A percentile compares a stretch with the other conserved stretches of the same genome.
Evolutionary conservation across 2,329 filamentous ascomycete species (phyloP).

Genomic region (Microsporum canis): DNA sequence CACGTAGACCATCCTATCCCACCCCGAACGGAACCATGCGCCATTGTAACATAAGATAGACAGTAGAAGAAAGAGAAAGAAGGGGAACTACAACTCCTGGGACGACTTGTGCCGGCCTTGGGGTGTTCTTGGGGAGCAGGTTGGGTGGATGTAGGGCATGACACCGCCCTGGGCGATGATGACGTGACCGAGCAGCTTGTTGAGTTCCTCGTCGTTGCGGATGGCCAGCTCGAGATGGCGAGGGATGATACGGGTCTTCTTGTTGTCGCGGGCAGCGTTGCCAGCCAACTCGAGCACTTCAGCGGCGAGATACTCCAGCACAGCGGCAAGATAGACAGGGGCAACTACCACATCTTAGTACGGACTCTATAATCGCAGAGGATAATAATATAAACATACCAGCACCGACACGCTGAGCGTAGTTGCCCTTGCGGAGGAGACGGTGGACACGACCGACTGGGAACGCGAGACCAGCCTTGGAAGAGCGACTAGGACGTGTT

Average conservation of each 20-base stretch:
- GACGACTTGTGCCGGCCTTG: constrained; percentile 84
- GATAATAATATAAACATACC: constrained; percentile 40
- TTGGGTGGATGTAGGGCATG: constrained; percentile 94
- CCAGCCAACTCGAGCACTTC: constrained; percentile 27
- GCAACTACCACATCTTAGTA: constrained; percentile 43
- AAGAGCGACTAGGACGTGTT: constrained; percentile 62
- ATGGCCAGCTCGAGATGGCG: constrained; percentile 98
- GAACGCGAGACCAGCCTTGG: constrained; percentile 98
- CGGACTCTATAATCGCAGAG: not conserved
- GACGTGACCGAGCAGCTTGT: constrained; percentile 94
- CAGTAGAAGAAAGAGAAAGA: constrained; percentile 33
- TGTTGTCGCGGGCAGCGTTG: constrained; percentile 98
- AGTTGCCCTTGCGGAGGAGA: constrained; percentile 98
- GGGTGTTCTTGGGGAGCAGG: constrained; percentile 98
- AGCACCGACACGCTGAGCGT: constrained; percentile 98
- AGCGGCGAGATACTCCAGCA: constrained; percentile 12
- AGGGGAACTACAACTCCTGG: constrained; percentile 46
- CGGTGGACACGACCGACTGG: constrained; percentile 98
- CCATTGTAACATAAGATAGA: constrained; percentile 44
- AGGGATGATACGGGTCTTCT: constrained; percentile 99
- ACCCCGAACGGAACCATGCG: constrained; percentile 52
- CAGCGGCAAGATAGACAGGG: constrained; percentile 65
- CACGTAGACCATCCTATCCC: constrained; percentile 33
- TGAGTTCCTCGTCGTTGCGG: constrained; percentile 98
- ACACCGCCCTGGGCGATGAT: constrained; percentile 97